phyloP scores from a whole-genome alignment of 2,329 filamentous ascomycete genomes.

The Epichloe elymi region DNA sequence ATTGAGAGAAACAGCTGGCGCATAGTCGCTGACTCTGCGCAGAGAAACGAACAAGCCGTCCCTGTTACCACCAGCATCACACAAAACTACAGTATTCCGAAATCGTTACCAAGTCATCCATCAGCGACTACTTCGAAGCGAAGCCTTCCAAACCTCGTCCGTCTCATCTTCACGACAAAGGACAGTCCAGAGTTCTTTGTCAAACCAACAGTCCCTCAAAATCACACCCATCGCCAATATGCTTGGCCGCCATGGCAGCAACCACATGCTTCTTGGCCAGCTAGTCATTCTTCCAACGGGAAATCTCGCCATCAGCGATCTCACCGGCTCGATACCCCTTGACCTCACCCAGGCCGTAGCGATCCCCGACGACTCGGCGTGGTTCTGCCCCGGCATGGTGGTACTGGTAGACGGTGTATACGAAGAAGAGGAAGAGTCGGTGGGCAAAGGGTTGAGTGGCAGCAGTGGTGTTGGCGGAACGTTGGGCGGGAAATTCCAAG shows the following conservation, averaged over 20 bases:
- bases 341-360: conserved; percentile 70
- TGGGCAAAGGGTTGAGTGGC: conserved; percentile 57
- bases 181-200: conserved; percentile 45
- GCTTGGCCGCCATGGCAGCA: conserved; percentile 66
- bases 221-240: conserved; percentile 74
- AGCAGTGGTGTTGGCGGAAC: conserved; percentile 76
- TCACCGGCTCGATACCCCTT: conserved; percentile 76
- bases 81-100: conserved; percentile 76
- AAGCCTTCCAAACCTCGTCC: conserved; percentile 76
- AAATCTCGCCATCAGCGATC: conserved; percentile 67
- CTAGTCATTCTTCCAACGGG: conserved; percentile 71
- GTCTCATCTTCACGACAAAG: conserved; percentile 47
- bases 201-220: conserved; percentile 60
- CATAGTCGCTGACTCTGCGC: background rate
- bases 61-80: conserved; percentile 60
- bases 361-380: conserved; percentile 75
- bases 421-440: conserved; percentile 72
- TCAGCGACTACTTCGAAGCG: conserved; percentile 82
- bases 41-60: conserved; percentile 53
- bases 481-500: conserved; percentile 84
- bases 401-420: conserved; percentile 93
- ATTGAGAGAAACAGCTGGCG: background rate
- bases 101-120: conserved; percentile 88
- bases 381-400: conserved; percentile 93
- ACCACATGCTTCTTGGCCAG: conserved; percentile 77